A percentile compares a stretch with the other conserved stretches of the same genome.
phyloP scores from a whole-genome alignment of 164 flowering plant species.

The Vitis riparia region DNA sequence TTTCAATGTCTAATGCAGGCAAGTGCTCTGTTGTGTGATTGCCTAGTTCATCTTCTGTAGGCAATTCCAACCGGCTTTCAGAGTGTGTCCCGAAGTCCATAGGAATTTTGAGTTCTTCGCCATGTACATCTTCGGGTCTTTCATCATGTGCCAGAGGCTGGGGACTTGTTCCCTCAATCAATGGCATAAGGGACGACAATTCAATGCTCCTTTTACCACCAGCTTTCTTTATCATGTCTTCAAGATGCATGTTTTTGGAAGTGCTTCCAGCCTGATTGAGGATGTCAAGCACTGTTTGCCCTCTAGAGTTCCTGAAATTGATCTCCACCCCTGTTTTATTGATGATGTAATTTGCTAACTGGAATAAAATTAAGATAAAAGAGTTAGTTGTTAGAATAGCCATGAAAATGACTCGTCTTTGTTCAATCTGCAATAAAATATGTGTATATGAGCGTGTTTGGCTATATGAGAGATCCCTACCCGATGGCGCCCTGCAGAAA shows the following conservation, averaged over 20 bases:
- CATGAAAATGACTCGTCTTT: not conserved
- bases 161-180: too few species aligned
- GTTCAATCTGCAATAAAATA: too few species aligned
- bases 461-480: constrained; percentile 2
- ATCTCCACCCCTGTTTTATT: constrained; percentile 7
- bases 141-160: too few species aligned
- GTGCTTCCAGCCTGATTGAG: constrained; percentile 1
- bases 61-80: too few species aligned
- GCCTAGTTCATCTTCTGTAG: not conserved
- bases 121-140: too few species aligned
- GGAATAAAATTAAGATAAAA: not conserved
- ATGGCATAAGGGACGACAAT: too few species aligned
- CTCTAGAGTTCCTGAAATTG: constrained; percentile 10
- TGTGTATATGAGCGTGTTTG: too few species aligned
- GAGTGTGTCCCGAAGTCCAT: too few species aligned
- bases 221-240: not conserved
- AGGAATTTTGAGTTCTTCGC: too few species aligned
- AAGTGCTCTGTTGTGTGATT: not conserved
- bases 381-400: too few species aligned
- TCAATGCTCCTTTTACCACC: not conserved
- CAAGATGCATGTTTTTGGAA: not conserved
- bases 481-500: not conserved
- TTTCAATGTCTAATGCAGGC: not conserved
- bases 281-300: constrained; percentile 22
- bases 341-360: constrained; percentile 15